Evolutionary conservation across 2,329 filamentous ascomycete species (phyloP).

Genomic region (Dryadomyces quercivorus): DNA sequence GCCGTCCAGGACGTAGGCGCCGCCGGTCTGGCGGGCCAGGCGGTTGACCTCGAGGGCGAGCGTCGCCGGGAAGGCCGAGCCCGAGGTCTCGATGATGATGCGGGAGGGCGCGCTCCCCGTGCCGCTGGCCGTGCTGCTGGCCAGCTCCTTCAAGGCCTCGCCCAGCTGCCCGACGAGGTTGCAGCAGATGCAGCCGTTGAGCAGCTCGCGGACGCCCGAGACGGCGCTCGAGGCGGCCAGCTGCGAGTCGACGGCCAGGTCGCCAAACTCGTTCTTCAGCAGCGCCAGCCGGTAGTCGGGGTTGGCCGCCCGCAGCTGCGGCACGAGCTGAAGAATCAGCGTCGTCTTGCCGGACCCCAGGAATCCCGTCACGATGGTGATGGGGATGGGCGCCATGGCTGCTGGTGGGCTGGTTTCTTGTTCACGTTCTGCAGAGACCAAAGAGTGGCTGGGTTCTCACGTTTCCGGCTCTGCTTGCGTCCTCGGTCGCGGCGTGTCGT

Average conservation of each 20-base stretch:
- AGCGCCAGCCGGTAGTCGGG: slow-evolving; percentile 76
- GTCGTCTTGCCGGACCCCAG: slow-evolving; percentile 95
- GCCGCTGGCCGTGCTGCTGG: slow-evolving; percentile 27
- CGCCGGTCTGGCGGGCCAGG: slow-evolving; percentile 53
- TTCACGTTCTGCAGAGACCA: no score
- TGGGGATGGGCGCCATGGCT: slow-evolving; percentile 59
- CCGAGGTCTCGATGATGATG: slow-evolving; percentile 88
- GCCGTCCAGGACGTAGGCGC: slow-evolving; percentile 65
- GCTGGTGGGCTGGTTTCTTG: no score
- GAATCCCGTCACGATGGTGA: slow-evolving; percentile 94
- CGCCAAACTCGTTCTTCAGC: slow-evolving; percentile 96
- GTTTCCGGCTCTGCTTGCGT: no score
- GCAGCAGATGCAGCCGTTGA: slow-evolving; percentile 98
- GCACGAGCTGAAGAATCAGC: slow-evolving; percentile 83
- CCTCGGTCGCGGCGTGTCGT: no score
- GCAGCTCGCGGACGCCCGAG: slow-evolving; percentile 78
- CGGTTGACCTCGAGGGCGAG: slow-evolving; percentile 84
- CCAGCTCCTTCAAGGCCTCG: slow-evolving; percentile 66
- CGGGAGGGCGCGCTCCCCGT: slow-evolving; percentile 48
- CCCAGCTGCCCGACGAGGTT: slow-evolving; percentile 89
- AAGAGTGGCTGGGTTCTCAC: no score
- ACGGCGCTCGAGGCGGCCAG: slow-evolving; percentile 74
- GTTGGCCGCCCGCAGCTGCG: slow-evolving; percentile 67
- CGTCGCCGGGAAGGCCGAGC: slow-evolving; percentile 78
- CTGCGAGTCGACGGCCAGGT: slow-evolving; percentile 85